A percentile compares a stretch with the other conserved stretches of the same genome.
Conservation (phyloP, 345 rosid genomes). For the Citrus unshiu region DNA sequence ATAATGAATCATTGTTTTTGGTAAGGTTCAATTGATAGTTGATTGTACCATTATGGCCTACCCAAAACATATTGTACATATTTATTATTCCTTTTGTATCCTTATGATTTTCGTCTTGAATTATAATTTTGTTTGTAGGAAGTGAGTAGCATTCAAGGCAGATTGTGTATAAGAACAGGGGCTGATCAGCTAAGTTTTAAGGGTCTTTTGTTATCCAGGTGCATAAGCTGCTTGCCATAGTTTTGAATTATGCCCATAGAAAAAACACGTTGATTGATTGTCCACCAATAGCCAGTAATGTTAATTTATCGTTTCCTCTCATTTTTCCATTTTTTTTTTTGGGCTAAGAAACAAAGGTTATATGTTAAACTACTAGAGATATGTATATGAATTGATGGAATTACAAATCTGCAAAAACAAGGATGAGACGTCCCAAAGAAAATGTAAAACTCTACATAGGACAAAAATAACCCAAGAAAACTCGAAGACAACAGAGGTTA, state of each 20-base stretch:
- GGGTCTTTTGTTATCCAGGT: constrained; percentile 85
- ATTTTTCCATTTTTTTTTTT: background rate
- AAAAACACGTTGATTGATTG: background rate
- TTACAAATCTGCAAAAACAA: no score
- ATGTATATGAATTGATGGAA: no score
- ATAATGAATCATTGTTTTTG: constrained; percentile 40
- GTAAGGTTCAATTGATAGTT: constrained; percentile 30
- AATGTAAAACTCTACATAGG: no score
- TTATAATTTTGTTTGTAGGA: constrained; percentile 40
- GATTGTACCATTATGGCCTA: background rate
- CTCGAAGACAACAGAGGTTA: no score
- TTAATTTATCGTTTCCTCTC: background rate
- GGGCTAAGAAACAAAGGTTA: no score
- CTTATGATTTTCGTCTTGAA: constrained; percentile 13
- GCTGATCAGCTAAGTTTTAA: constrained; percentile 44
- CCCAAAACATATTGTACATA: background rate
- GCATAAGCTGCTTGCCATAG: constrained; percentile 16
- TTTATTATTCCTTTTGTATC: constrained; percentile 10
- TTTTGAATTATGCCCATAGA: background rate
- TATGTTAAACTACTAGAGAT: no score
- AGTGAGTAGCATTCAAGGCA: constrained; percentile 56
- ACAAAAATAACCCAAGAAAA: no score
- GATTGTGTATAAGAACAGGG: constrained; percentile 83
- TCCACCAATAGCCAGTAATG: background rate
- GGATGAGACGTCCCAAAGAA: no score